phyloP scores from a whole-genome alignment of 495 filamentous ascomycete genomes.

The Annulohypoxylon nitens region DNA sequence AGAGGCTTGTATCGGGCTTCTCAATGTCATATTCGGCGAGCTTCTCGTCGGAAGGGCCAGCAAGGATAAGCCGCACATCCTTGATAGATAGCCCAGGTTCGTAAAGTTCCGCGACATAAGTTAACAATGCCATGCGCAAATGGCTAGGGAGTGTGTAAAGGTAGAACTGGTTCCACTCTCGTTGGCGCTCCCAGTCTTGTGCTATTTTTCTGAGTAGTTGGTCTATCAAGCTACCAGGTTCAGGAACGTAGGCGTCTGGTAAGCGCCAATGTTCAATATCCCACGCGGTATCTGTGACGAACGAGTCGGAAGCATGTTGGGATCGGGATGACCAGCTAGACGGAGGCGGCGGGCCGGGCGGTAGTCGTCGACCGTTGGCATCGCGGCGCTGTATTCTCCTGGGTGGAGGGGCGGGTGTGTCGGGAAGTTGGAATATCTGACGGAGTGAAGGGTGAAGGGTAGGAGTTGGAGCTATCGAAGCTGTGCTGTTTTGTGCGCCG shows the following conservation, averaged over 20 bases:
- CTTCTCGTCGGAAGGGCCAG: slow-evolving; percentile 49
- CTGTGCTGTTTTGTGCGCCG: slow-evolving; percentile 35
- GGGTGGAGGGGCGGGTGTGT: slow-evolving; percentile 75
- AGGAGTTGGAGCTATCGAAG: slow-evolving; percentile 50
- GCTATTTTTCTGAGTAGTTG: slow-evolving; percentile 71
- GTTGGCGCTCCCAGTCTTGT: slow-evolving; percentile 76
- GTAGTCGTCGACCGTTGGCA: slow-evolving; percentile 61
- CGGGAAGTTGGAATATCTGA: slow-evolving; percentile 75
- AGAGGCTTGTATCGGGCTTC: slow-evolving; percentile 45
- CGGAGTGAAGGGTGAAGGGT: slow-evolving; percentile 65
- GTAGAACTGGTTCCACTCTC: slow-evolving; percentile 74
- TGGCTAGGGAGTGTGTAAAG: slow-evolving; percentile 72
- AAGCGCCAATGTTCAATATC: slow-evolving; percentile 46
- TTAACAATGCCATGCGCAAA: slow-evolving; percentile 71
- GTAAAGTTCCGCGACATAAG: slow-evolving; percentile 69
- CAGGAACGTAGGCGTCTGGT: slow-evolving; percentile 56
- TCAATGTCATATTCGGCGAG: slow-evolving; percentile 44
- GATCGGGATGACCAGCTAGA: slow-evolving; percentile 72
- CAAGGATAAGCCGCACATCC: slow-evolving; percentile 58
- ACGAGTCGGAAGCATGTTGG: slow-evolving; percentile 35
- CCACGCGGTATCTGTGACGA: slow-evolving; percentile 10
- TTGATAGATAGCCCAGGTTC: slow-evolving; percentile 60
- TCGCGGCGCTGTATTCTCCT: slow-evolving; percentile 64
- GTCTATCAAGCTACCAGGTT: slow-evolving; percentile 67
- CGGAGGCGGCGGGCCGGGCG: slow-evolving; percentile 77